Evolutionary conservation across 2,329 filamentous ascomycete species (phyloP).

Genomic region (Neofusicoccum parvum): DNA sequence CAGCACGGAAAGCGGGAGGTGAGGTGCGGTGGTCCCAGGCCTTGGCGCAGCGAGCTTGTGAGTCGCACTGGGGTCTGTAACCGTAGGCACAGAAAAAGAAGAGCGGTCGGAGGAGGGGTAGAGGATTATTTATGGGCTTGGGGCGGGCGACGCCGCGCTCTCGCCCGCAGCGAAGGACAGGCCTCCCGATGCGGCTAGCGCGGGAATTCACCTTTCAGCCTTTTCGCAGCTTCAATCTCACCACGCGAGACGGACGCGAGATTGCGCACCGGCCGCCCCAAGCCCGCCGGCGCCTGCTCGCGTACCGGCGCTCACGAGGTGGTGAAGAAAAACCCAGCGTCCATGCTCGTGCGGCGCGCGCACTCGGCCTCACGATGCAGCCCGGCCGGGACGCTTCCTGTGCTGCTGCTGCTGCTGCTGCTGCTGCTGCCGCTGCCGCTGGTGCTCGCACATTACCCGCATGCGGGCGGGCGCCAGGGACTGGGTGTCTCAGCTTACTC

Average conservation of each 20-base stretch:
- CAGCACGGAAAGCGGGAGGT: not conserved
- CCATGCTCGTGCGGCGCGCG: not conserved
- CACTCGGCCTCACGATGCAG: not conserved
- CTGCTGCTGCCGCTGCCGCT: too few species aligned
- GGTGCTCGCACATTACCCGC: not conserved
- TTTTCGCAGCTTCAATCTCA: not conserved
- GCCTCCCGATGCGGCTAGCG: not conserved
- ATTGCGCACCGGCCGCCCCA: not conserved
- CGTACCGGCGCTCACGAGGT: not conserved
- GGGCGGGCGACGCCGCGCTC: not conserved
- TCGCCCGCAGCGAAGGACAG: not conserved
- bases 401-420: too few species aligned
- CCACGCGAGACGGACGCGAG: not conserved
- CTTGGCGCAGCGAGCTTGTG: not conserved
- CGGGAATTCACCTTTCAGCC: not conserved
- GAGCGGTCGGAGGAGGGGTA: not conserved
- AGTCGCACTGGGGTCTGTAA: conserved; percentile 2
- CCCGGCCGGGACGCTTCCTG: not conserved
- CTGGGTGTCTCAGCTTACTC: not conserved
- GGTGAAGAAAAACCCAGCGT: not conserved
- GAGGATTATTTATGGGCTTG: conserved; percentile 11
- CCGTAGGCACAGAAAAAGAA: not conserved
- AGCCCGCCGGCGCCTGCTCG: not conserved
- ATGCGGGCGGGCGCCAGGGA: not conserved
- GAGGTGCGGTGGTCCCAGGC: not conserved